These are phyloP conservation scores for Cladophialophora yegresii DNA, from an alignment of 2,329 filamentous ascomycete genomes.

Conservation along the genomic window DNA sequence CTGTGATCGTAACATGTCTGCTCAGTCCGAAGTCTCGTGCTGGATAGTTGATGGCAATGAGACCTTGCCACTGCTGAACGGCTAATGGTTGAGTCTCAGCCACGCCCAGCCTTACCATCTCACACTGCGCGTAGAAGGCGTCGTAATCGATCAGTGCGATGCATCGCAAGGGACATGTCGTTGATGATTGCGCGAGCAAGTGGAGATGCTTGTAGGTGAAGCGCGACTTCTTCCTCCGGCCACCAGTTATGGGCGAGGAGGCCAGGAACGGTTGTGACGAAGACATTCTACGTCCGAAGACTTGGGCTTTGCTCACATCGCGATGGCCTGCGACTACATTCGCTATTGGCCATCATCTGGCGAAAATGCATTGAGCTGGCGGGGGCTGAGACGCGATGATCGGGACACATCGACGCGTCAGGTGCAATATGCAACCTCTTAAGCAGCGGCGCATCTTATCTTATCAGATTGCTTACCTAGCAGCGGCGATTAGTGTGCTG, in stretches of 20 bases:
- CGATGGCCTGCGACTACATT: neutral
- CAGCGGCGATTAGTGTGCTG: too few relatives aligned
- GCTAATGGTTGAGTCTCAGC: conserved; percentile 78
- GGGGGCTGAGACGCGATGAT: neutral
- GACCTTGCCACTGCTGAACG: conserved; percentile 91
- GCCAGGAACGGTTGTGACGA: conserved; percentile 52
- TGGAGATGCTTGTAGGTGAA: conserved; percentile 85
- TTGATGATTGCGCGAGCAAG: conserved; percentile 70
- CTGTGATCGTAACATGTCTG: conserved; percentile 73
- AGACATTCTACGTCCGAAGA: conserved; percentile 43
- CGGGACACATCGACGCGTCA: neutral
- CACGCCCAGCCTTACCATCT: conserved; percentile 80
- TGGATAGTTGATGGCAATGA: conserved; percentile 96
- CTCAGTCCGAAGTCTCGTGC: conserved; percentile 78
- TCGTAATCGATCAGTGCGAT: conserved; percentile 93
- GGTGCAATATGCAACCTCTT: neutral
- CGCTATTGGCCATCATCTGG: neutral
- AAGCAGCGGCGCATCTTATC: neutral
- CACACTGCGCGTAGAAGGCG: conserved; percentile 96
- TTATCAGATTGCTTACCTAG: neutral
- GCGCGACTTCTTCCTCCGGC: conserved; percentile 56
- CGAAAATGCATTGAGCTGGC: neutral
- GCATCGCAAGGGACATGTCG: conserved; percentile 76
- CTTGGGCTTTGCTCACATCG: neutral
- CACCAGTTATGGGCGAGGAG: conserved; percentile 47